These are phyloP conservation scores for Arachnomyces sp. DNA, from an alignment of 2,329 filamentous ascomycete genomes.

Conservation along the genomic window DNA sequence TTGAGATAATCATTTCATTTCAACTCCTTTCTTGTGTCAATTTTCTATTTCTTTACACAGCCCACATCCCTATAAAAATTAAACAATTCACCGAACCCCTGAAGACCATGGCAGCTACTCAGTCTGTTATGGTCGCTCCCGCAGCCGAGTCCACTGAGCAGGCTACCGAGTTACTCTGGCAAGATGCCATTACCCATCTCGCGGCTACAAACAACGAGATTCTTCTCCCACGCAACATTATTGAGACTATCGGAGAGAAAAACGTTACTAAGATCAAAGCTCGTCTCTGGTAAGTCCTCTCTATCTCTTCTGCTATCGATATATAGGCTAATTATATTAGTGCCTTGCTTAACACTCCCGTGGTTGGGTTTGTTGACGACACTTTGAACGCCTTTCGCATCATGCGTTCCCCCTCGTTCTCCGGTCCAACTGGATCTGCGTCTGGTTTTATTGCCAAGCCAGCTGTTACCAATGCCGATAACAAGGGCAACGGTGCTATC, in stretches of 20 bases:
- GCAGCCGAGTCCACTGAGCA: constrained; percentile 10
- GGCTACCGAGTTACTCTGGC: constrained; percentile 22
- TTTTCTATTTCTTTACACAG: too few relatives aligned
- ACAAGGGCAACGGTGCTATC: background rate
- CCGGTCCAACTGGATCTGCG: constrained; percentile 16
- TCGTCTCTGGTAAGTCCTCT: constrained; percentile 22
- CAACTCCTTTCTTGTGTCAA: background rate
- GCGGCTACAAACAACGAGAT: constrained; percentile 24
- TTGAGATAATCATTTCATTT: constrained; percentile 13
- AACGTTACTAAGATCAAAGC: constrained; percentile 24
- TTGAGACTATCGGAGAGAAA: constrained; percentile 21
- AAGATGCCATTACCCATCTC: constrained; percentile 23
- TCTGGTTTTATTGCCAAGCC: constrained; percentile 16
- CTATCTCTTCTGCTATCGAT: background rate
- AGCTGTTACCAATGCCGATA: background rate
- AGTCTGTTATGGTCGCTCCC: constrained; percentile 2
- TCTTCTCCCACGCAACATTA: constrained; percentile 23
- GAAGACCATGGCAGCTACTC: constrained; percentile 11
- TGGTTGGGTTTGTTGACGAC: constrained; percentile 21
- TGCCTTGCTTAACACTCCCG: constrained; percentile 19
- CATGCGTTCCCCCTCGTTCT: constrained; percentile 20
- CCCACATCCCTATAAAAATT: background rate
- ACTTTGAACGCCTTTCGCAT: constrained; percentile 23
- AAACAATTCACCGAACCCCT: background rate
- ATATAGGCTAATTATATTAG: constrained; percentile 12